Conservation (phyloP, 768 basidiomycete species). For the Russula griseocarnosa region DNA sequence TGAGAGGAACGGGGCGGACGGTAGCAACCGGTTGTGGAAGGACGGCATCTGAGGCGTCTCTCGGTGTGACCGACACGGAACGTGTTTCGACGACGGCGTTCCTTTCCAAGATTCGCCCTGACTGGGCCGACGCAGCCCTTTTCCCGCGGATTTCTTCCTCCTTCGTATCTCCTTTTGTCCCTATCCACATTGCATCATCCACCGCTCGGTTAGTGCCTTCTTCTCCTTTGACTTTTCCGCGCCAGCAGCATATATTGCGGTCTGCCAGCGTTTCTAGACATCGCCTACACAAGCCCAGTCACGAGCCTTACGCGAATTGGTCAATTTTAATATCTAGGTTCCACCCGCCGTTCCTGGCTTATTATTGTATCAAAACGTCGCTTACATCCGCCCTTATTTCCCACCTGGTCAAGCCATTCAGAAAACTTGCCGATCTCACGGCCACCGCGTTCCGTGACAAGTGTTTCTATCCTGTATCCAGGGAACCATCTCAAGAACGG, state of each 20-base stretch:
- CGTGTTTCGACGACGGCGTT: constrained; percentile 65
- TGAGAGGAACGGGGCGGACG: constrained; percentile 50
- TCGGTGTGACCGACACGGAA: constrained; percentile 67
- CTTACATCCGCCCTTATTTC: constrained; percentile 15
- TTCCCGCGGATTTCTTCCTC: constrained; percentile 12
- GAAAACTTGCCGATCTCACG: constrained; percentile 15
- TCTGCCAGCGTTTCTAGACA: constrained; percentile 8
- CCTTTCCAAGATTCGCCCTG: constrained; percentile 37
- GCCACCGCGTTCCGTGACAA: not conserved
- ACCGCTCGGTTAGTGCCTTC: not conserved
- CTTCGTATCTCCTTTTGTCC: not conserved
- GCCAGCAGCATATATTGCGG: constrained; percentile 1
- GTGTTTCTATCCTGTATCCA: constrained; percentile 15
- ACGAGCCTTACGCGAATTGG: constrained; percentile 24
- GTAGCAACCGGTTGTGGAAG: constrained; percentile 50
- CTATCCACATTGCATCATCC: not conserved
- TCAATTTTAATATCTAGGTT: constrained; percentile 13
- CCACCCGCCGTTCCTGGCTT: constrained; percentile 19
- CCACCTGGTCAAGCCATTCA: constrained; percentile 13
- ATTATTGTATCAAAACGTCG: constrained; percentile 17
- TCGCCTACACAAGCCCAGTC: constrained; percentile 12
- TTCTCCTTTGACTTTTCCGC: not conserved
- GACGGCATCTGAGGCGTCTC: constrained; percentile 47
- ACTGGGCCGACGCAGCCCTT: constrained; percentile 2
- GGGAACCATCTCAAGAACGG: constrained; percentile 12